A percentile compares a stretch with the other conserved stretches of the same genome.
phyloP scores from a whole-genome alignment of 2,329 filamentous ascomycete species.

The Hymenoscyphus scutula region DNA sequence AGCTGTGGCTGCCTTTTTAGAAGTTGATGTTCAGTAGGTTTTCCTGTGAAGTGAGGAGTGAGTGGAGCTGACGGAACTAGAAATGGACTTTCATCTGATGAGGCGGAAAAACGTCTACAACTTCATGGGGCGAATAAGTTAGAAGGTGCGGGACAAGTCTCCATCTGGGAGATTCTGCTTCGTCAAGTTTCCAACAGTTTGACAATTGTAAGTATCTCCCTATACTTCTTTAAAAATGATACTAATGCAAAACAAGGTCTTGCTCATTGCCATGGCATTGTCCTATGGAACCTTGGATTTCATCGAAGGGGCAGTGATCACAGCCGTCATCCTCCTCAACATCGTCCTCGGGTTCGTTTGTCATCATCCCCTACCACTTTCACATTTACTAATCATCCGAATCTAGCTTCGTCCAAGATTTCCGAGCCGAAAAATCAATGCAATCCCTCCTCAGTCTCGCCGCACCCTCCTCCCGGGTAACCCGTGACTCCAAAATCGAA shows the following conservation, averaged over 20 bases:
- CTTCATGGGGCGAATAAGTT: constrained; percentile 69
- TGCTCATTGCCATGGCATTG: constrained; percentile 71
- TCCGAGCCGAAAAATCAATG: constrained; percentile 60
- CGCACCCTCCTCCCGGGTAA: constrained; percentile 55
- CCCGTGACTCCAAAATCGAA: constrained; percentile 51
- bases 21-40: constrained; percentile 23
- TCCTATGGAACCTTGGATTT: constrained; percentile 65
- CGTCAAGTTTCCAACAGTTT: constrained; percentile 76
- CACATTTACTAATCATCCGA: constrained; percentile 27
- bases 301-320: constrained; percentile 61
- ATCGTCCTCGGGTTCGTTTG: constrained; percentile 56
- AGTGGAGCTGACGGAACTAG: constrained; percentile 26
- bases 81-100: constrained; percentile 61
- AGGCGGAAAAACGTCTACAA: constrained; percentile 63
- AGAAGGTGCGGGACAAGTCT: constrained; percentile 68
- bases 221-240: neutral
- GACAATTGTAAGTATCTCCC: constrained; percentile 53
- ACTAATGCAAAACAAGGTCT: constrained; percentile 49
- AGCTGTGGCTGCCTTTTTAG: constrained; percentile 23
- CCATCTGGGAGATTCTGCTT: constrained; percentile 72
- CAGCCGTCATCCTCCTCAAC: constrained; percentile 65
- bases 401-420: constrained; percentile 56
- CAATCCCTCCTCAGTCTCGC: constrained; percentile 46
- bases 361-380: neutral
- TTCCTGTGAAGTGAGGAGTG: constrained; percentile 12